A percentile compares a stretch with the other conserved stretches of the same genome.
These are phyloP conservation scores for Cercospora zeae-maydis DNA, from an alignment of 2,329 filamentous ascomycete species.

Conservation along the genomic window DNA sequence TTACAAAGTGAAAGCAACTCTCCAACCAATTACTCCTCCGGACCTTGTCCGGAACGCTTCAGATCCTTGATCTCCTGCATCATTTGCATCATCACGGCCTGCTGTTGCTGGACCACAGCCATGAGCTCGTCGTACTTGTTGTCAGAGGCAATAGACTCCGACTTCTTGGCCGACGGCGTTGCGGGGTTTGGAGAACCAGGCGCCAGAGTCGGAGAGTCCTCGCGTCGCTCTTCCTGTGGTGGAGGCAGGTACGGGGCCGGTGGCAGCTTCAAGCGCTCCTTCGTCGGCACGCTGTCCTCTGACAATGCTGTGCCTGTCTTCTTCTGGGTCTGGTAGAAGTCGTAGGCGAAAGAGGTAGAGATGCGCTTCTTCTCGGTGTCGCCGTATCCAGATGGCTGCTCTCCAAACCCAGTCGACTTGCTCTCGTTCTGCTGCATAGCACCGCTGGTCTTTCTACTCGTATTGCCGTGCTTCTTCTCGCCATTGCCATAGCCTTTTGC, in stretches of 20 bases:
- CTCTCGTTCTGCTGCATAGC: not conserved
- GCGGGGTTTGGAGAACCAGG: not conserved
- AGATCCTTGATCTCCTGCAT: conserved; percentile 20
- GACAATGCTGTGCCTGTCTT: not conserved
- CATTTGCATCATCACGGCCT: conserved; percentile 17
- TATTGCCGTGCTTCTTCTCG: not conserved
- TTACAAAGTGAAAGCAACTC: not conserved
- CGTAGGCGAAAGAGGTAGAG: conserved; percentile 23
- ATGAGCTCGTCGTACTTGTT: conserved; percentile 9
- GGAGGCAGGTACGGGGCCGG: not conserved
- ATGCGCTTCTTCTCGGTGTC: conserved; percentile 17
- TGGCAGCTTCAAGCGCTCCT: conserved; percentile 7
- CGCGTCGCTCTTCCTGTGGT: not conserved
- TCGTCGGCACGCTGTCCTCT: conserved; percentile 13
- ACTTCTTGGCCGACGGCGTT: not conserved
- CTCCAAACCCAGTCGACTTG: not conserved
- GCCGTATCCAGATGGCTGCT: not conserved
- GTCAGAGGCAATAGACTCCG: not conserved
- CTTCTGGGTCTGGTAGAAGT: conserved; percentile 23
- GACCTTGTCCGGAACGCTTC: conserved; percentile 3
- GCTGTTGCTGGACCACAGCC: conserved; percentile 15
- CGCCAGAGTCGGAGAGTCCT: conserved; percentile 4
- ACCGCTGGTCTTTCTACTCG: not conserved
- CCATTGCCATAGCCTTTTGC: conserved; percentile 14
- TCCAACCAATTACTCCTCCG: not conserved